phyloP scores from a whole-genome alignment of 768 basidiomycete species.

The Epithele typhae region DNA sequence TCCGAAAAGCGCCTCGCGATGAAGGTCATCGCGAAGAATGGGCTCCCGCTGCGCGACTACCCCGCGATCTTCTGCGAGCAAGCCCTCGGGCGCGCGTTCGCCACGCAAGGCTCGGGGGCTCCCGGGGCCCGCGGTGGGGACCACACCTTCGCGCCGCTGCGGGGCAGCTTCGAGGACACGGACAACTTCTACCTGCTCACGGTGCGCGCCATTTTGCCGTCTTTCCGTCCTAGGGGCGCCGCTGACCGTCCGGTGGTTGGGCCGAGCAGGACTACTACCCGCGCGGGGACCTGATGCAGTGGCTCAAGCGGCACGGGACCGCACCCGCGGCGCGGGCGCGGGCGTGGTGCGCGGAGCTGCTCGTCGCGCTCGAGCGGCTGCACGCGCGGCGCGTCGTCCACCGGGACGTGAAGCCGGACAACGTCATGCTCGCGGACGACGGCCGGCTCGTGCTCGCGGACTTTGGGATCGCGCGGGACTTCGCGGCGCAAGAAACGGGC shows the following conservation, averaged over 20 bases:
- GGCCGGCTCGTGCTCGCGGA: slow-evolving; percentile 23
- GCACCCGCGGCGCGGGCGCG: slow-evolving; percentile 9
- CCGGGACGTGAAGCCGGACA: slow-evolving; percentile 28
- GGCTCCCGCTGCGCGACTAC: slow-evolving; percentile 9
- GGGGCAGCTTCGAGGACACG: slow-evolving; percentile 17
- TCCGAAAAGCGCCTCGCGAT: slow-evolving; percentile 15
- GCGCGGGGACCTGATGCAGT: slow-evolving; percentile 8
- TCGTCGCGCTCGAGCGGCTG: slow-evolving; percentile 16
- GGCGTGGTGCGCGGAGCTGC: slow-evolving; percentile 18
- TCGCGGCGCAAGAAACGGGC: slow-evolving; percentile 12
- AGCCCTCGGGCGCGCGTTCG: slow-evolving; percentile 1
- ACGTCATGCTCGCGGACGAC: slow-evolving; percentile 20
- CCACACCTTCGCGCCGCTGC: slow-evolving; percentile 6
- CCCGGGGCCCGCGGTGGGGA: not conserved
- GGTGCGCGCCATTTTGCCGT: slow-evolving; percentile 1
- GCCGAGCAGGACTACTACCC: slow-evolving; percentile 11
- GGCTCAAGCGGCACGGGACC: slow-evolving; percentile 8
- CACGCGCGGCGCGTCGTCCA: slow-evolving; percentile 23
- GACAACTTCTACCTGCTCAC: slow-evolving; percentile 20
- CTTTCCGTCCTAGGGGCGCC: no score
- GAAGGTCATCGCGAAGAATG: slow-evolving; percentile 22
- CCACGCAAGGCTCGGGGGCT: not conserved
- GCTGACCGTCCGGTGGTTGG: not conserved
- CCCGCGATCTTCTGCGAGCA: slow-evolving; percentile 16
- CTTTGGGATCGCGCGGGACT: slow-evolving; percentile 23